These are phyloP conservation scores for Casuarina glauca DNA, from an alignment of 306 rosid species.

Conservation along the genomic window DNA sequence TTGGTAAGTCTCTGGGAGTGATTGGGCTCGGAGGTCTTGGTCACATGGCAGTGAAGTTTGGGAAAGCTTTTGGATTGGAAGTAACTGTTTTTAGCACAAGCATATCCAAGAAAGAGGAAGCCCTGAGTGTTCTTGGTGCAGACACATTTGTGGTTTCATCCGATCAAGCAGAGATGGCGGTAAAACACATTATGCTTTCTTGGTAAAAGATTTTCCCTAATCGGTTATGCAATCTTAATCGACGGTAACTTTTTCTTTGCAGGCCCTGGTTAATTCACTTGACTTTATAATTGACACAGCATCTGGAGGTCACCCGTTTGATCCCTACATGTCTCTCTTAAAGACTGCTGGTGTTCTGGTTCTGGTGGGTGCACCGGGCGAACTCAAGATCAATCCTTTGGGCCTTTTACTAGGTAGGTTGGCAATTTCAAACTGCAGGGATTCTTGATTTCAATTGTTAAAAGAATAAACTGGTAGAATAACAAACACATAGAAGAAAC, in stretches of 20 bases:
- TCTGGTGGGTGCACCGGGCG: no score
- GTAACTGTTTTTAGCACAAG: conserved; percentile 17
- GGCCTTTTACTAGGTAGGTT: conserved; percentile 58
- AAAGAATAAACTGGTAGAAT: background rate
- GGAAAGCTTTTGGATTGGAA: no score
- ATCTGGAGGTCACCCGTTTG: no score
- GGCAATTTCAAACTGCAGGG: background rate
- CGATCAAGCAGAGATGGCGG: conserved; percentile 65
- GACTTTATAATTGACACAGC: no score
- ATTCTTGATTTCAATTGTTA: conserved; percentile 7
- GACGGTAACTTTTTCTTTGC: no score
- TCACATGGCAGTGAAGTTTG: no score
- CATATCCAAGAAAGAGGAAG: conserved; percentile 77
- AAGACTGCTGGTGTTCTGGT: no score
- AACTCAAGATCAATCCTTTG: conserved; percentile 49
- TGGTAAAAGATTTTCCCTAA: background rate
- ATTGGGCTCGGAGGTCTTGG: no score
- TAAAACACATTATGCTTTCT: conserved; percentile 25
- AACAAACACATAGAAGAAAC: background rate
- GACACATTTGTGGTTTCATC: conserved; percentile 73
- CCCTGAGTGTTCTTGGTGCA: conserved; percentile 63
- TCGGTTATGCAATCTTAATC: no score
- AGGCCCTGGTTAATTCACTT: no score
- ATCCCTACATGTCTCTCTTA: no score
- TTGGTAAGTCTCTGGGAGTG: no score